These are phyloP conservation scores for Thermomyces lanuginosus DNA, from an alignment of 2,329 filamentous ascomycete species.

Conservation along the genomic window DNA sequence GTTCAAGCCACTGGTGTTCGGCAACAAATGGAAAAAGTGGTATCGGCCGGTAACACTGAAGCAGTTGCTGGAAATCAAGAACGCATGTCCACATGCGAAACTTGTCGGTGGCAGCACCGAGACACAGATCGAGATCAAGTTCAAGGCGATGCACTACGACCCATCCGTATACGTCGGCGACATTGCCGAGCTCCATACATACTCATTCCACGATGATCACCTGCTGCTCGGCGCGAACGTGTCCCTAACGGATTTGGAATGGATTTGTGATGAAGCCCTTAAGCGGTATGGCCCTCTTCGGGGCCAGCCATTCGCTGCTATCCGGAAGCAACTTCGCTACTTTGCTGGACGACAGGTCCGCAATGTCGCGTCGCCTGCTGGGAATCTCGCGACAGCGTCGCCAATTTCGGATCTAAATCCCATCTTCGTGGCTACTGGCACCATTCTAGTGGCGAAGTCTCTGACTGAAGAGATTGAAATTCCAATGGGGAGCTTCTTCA, in stretches of 20 bases:
- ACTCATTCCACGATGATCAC: constrained; percentile 59
- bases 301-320: constrained; percentile 73
- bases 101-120: constrained; percentile 93
- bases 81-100: constrained; percentile 67
- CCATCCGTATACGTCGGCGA: constrained; percentile 87
- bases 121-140: constrained; percentile 96
- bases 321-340: constrained; percentile 84
- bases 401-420: constrained; percentile 95
- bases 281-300: constrained; percentile 54
- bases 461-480: constrained; percentile 58
- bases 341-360: constrained; percentile 92
- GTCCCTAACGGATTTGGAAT: constrained; percentile 76
- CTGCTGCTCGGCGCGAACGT: constrained; percentile 92
- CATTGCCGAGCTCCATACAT: constrained; percentile 75
- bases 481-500: constrained; percentile 88
- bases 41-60: constrained; percentile 73
- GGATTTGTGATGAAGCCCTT: constrained; percentile 64
- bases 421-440: constrained; percentile 75
- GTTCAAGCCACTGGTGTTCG: constrained; percentile 67
- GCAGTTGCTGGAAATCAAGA: constrained; percentile 85
- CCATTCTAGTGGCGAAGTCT: constrained; percentile 65
- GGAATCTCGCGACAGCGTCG: constrained; percentile 84
- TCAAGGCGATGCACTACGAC: constrained; percentile 83
- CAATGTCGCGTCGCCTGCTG: constrained; percentile 92
- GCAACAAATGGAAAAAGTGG: constrained; percentile 90